Percentiles rank a stretch among this genome's conserved stretches.
phyloP scores from a whole-genome alignment of 139 green algal genomes.

The Chlorella sp. region DNA sequence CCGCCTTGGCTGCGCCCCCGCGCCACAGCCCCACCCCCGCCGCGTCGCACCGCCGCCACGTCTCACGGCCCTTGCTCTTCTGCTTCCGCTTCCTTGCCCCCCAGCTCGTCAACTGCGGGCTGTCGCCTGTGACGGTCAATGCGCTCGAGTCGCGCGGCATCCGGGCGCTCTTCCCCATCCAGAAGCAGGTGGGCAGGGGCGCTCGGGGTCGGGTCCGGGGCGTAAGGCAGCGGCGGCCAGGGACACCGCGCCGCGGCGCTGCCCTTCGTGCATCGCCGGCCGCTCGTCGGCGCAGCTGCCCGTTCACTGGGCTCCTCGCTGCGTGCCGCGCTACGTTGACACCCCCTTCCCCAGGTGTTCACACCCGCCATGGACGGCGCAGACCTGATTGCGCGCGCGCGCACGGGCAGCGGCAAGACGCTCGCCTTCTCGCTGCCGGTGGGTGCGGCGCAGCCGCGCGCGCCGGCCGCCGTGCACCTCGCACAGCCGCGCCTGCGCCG shows the following conservation, averaged over 20 bases:
- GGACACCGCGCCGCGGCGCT: neutral
- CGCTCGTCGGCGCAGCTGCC: neutral
- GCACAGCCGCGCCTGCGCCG: too few species aligned
- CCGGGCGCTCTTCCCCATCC: constrained; percentile 82
- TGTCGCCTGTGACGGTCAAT: constrained; percentile 63
- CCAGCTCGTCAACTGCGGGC: constrained; percentile 74
- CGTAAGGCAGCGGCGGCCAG: too few species aligned
- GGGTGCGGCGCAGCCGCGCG: too few species aligned
- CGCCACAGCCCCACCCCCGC: too few species aligned
- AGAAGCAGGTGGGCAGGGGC: constrained; percentile 57
- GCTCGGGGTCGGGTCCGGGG: constrained; percentile 20
- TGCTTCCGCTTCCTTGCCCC: constrained; percentile 7
- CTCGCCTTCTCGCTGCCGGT: constrained; percentile 96
- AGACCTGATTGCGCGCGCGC: constrained; percentile 93
- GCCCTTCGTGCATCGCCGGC: neutral
- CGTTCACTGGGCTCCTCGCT: neutral
- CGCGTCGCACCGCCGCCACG: neutral
- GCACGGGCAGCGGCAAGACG: constrained; percentile 97
- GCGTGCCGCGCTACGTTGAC: too few species aligned
- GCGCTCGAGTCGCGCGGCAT: constrained; percentile 76
- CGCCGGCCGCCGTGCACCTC: too few species aligned
- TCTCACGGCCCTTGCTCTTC: neutral
- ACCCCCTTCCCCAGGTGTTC: constrained; percentile 65
- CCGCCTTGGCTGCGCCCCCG: too few species aligned
- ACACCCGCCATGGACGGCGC: constrained; percentile 72